Conservation (phyloP, 805 yeast species). For the Wickerhamiella domercqiae region DNA sequence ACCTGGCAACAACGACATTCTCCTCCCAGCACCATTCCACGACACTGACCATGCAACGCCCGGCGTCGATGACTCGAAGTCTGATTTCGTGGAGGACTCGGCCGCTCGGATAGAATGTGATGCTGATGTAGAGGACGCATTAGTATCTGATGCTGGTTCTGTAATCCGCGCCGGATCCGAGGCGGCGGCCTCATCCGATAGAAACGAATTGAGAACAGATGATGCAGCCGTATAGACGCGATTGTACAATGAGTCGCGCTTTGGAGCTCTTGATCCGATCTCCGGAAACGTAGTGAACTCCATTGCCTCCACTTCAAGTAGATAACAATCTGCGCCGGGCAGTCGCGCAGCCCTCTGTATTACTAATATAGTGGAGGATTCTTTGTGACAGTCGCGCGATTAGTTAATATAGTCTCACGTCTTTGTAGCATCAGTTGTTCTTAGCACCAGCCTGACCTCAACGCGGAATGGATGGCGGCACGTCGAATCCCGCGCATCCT, state of each 20-base stretch:
- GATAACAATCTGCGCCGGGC: no score
- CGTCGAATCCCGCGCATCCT: no score
- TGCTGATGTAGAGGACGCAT: background rate
- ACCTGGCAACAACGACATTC: no score
- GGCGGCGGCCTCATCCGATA: slow-evolving; percentile 8
- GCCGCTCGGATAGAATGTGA: background rate
- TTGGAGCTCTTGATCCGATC: slow-evolving; percentile 4
- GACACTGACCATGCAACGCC: background rate
- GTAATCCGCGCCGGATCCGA: background rate
- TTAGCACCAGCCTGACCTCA: no score
- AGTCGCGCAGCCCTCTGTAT: no score
- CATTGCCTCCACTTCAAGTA: no score
- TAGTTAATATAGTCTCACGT: no score
- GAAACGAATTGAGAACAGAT: slow-evolving; percentile 9
- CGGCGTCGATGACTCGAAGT: background rate
- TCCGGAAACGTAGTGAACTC: slow-evolving; percentile 14
- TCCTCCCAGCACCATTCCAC: no score
- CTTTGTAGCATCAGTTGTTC: no score
- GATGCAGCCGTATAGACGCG: slow-evolving; percentile 15
- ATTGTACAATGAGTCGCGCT: slow-evolving; percentile 10
- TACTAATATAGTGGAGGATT: no score
- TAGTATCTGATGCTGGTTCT: background rate
- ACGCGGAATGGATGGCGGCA: no score
- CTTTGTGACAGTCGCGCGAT: no score
- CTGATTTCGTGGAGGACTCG: background rate